These are phyloP conservation scores for Waltergamsia citrina DNA, from an alignment of 2,329 filamentous ascomycete genomes.

Conservation along the genomic window DNA sequence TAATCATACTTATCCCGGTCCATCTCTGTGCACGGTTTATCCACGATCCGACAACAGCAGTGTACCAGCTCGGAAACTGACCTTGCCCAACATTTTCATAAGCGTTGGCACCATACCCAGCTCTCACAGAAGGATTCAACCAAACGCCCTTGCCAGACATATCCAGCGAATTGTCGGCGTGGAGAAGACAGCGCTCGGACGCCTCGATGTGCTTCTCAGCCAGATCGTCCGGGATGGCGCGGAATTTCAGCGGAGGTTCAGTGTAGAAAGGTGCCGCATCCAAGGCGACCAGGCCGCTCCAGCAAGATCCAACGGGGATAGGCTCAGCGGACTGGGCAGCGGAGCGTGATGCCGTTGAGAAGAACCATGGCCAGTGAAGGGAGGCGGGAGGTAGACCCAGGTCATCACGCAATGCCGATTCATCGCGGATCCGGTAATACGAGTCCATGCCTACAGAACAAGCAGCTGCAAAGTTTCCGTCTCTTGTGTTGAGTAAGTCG, in stretches of 20 bases:
- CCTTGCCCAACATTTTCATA: not conserved
- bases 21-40: constrained; percentile 20
- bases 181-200: constrained; percentile 73
- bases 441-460: constrained; percentile 29
- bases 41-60: constrained; percentile 25
- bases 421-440: constrained; percentile 28
- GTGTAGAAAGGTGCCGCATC: constrained; percentile 41
- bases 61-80: constrained; percentile 1
- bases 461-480: constrained; percentile 49
- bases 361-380: constrained; percentile 51
- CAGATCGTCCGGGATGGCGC: constrained; percentile 54
- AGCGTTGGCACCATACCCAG: constrained; percentile 49
- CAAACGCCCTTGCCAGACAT: constrained; percentile 42
- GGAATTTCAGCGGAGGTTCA: constrained; percentile 42
- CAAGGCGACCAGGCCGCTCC: constrained; percentile 45
- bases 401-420: constrained; percentile 40
- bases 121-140: constrained; percentile 60
- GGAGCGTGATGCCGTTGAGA: constrained; percentile 25
- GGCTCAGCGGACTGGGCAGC: constrained; percentile 35
- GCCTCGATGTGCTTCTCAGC: constrained; percentile 56
- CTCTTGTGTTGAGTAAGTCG: constrained; percentile 45
- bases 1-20: constrained; percentile 1
- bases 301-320: constrained; percentile 35
- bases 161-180: constrained; percentile 57
- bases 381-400: constrained; percentile 40